phyloP scores from a whole-genome alignment of 2,329 filamentous ascomycete species.

The Hawksworthiomyces lignivorus region DNA sequence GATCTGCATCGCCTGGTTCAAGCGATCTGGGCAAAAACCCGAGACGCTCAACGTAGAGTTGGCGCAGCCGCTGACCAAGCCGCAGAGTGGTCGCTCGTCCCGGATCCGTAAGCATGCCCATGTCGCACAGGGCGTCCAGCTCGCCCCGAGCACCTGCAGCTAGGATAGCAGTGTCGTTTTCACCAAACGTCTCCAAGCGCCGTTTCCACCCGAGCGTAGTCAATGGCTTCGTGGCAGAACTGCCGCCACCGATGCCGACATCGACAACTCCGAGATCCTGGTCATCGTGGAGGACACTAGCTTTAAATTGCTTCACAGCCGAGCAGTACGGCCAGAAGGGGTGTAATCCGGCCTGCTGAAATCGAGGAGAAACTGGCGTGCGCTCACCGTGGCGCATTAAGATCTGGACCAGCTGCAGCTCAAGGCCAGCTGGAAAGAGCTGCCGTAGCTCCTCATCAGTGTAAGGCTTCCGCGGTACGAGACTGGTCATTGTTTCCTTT shows the following conservation, averaged over 20 bases:
- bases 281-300: conserved; percentile 38
- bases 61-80: conserved; percentile 59
- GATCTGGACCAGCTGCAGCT: conserved; percentile 86
- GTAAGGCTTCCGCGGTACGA: conserved; percentile 69
- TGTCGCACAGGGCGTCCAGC: conserved; percentile 74
- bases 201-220: conserved; percentile 54
- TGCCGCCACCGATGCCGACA: conserved; percentile 23
- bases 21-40: conserved; percentile 59
- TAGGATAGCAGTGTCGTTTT: conserved; percentile 60
- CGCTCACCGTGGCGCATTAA: conserved; percentile 74
- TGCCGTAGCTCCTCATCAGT: conserved; percentile 67
- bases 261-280: conserved; percentile 36
- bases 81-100: conserved; percentile 65
- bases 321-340: conserved; percentile 86
- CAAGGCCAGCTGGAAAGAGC: conserved; percentile 73
- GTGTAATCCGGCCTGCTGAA: conserved; percentile 65
- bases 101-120: conserved; percentile 67
- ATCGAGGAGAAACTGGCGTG: conserved; percentile 79
- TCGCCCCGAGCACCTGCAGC: conserved; percentile 61
- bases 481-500: conserved; percentile 74
- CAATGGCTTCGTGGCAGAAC: conserved; percentile 27
- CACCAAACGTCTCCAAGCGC: conserved; percentile 74
- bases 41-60: conserved; percentile 68
- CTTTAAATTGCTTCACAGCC: conserved; percentile 61
- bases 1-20: conserved; percentile 31